Base-by-base conservation (phyloP, 2,329 filamentous ascomycete species). In the Trichoderma hamatum region DNA sequence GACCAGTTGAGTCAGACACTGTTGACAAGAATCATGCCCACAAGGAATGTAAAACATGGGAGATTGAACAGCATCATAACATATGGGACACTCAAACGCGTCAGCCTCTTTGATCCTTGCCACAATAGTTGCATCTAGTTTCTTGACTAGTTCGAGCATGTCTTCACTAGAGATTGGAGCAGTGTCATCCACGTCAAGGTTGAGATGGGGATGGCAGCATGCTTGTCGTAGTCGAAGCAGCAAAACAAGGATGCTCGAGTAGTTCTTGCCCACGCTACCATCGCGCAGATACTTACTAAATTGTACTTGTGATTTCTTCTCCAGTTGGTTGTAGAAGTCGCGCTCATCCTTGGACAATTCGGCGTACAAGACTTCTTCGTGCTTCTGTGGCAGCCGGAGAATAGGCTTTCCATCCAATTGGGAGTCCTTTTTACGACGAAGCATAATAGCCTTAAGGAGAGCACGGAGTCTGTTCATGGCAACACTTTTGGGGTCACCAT, bases 191-290 rank as follows among this genome's bases (percentile, higher is more conserved):
- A 79, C 76, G 69, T 77, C 77, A 1, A 77, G 67, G 61, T 76
- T 78, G 10, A 79, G 71, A 68, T 75, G 74, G 5, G 76, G 74
- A 55, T 79, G 72, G 72, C 81, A 80, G 74, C 83, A 86, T 73
- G 92, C 88, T 79, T 97, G 94, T 7, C 94, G 89, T 73, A 97
- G 86, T 26, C 94, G 90, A 10, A 97, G 86, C 7, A 97, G 84
- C 21, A 97, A 83, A 10, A 96, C 90, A 26, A 97, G 83, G 54
- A 97, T 90, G 72, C 90, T 91, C 9, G 90, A 91, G 76, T 97
- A 97, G 69, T 77, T 84, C 83, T 78, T 84, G 84, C 84, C 89
- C 80, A 96, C 83, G 0, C 89, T 90, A 3, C 88, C 88, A 21
- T 85, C 84, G 30, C 88, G 86, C 21, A 96, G 82, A 73, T 93